Percentiles rank a stretch among this genome's conserved stretches.
Evolutionary conservation across 176 grass and related monocot genomes (phyloP).

Genomic region (Chloris gayana): DNA sequence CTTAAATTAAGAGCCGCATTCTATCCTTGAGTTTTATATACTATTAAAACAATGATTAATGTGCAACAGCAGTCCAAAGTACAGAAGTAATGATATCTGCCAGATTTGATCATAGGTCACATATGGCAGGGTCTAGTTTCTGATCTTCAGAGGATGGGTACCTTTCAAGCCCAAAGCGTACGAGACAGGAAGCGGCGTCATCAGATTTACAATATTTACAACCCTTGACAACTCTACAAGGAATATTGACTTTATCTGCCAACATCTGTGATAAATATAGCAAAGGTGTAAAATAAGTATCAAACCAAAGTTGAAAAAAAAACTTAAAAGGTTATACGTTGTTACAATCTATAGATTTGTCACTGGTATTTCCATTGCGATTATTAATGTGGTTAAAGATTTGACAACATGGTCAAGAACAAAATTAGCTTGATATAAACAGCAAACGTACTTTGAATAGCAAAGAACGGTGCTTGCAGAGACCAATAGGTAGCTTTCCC

Average conservation of each 20-base stretch:
- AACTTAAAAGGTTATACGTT: background rate
- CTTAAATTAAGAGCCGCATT: background rate
- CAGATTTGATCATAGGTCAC: background rate
- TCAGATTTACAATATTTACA: conserved; percentile 93
- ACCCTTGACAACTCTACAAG: conserved; percentile 93
- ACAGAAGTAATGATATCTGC: conserved; percentile 6
- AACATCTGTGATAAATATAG: conserved; percentile 58
- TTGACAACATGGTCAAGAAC: conserved; percentile 30
- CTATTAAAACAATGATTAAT: conserved; percentile 2
- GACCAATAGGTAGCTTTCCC: conserved; percentile 80
- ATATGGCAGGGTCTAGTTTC: background rate
- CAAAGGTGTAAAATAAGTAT: conserved; percentile 4
- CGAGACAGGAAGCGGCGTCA: conserved; percentile 84
- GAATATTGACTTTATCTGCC: conserved; percentile 83
- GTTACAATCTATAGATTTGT: background rate
- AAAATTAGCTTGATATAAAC: conserved; percentile 6
- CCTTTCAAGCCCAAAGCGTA: conserved; percentile 95
- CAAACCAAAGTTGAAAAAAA: background rate
- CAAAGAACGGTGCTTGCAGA: conserved; percentile 91
- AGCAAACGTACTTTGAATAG: conserved; percentile 73
- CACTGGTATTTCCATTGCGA: background rate
- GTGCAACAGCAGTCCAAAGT: background rate
- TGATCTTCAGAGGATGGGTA: conserved; percentile 35
- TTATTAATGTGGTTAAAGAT: conserved; percentile 18
- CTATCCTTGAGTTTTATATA: background rate